Conservation (phyloP, 257 asterid species). For the Solanum tarapatanum region DNA sequence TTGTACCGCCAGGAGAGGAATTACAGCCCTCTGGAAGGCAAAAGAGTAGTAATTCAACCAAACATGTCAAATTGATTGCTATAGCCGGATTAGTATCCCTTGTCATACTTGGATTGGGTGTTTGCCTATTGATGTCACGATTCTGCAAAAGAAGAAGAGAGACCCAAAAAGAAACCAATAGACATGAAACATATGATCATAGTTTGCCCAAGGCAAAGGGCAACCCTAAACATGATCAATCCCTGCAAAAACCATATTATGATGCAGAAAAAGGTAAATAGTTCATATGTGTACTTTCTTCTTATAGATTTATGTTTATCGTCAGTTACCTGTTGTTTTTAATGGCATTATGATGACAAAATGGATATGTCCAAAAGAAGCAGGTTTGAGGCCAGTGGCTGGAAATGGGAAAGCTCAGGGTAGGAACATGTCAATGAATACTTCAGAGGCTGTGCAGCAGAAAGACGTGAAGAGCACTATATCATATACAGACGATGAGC, state of each 20-base stretch:
- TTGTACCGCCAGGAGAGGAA: conserved; percentile 27
- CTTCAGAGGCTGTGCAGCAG: neutral
- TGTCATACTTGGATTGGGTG: conserved; percentile 27
- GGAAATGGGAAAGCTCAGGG: conserved; percentile 8
- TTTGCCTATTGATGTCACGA: conserved; percentile 33
- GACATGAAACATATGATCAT: conserved; percentile 17
- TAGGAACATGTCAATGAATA: neutral
- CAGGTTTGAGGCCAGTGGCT: conserved; percentile 17
- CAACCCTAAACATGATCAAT: conserved; percentile 17
- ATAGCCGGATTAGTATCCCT: conserved; percentile 38
- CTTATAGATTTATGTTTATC: neutral
- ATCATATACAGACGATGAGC: conserved; percentile 15
- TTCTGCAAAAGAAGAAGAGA: conserved; percentile 31
- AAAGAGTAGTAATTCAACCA: conserved; percentile 16
- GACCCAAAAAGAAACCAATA: conserved; percentile 14
- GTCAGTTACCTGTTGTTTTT: neutral
- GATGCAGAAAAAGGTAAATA: conserved; percentile 36
- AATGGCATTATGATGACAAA: neutral
- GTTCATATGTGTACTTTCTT: neutral
- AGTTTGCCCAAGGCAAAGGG: conserved; percentile 11
- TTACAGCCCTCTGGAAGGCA: conserved; percentile 21
- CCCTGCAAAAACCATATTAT: conserved; percentile 24
- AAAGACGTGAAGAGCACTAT: conserved; percentile 18
- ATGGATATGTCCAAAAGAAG: conserved; percentile 11
- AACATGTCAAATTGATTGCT: conserved; percentile 31